Evolutionary conservation across 2,329 filamentous ascomycete genomes (phyloP).

Genomic region (Colletotrichum karsti): DNA sequence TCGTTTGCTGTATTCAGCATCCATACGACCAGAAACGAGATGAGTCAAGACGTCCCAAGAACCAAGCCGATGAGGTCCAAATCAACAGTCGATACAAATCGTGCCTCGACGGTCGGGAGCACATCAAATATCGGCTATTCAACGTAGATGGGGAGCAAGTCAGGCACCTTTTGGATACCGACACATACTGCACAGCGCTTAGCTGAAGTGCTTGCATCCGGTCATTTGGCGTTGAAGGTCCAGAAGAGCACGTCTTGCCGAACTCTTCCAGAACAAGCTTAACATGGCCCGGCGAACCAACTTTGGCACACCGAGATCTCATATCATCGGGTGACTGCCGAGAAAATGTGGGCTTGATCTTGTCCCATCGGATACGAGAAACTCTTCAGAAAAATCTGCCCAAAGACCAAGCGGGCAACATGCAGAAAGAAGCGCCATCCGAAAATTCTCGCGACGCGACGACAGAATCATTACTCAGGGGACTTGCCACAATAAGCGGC

Average conservation of each 20-base stretch:
- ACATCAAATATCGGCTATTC: too few relatives aligned
- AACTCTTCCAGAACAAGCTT: slow-evolving; percentile 3
- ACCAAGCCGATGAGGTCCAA: too few relatives aligned
- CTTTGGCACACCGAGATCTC: not conserved
- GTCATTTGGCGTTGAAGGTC: not conserved
- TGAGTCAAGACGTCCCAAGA: too few relatives aligned
- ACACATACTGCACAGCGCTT: too few relatives aligned
- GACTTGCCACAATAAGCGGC: not conserved
- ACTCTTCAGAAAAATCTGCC: not conserved
- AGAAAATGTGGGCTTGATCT: not conserved
- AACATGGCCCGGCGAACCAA: not conserved
- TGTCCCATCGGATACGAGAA: not conserved
- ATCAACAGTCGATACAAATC: too few relatives aligned
- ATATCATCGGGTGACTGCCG: not conserved
- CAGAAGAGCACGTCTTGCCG: not conserved
- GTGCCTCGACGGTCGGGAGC: too few relatives aligned
- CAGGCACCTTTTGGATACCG: too few relatives aligned
- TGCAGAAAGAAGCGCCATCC: not conserved
- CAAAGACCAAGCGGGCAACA: not conserved
- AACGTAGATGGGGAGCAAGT: too few relatives aligned
- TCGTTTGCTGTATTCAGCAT: too few relatives aligned
- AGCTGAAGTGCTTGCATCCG: not conserved
- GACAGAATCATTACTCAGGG: not conserved
- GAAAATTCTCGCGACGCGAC: not conserved
- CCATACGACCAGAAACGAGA: too few relatives aligned